phyloP scores from a whole-genome alignment of 2,329 filamentous ascomycete genomes.

The Colletotrichum kahawae region DNA sequence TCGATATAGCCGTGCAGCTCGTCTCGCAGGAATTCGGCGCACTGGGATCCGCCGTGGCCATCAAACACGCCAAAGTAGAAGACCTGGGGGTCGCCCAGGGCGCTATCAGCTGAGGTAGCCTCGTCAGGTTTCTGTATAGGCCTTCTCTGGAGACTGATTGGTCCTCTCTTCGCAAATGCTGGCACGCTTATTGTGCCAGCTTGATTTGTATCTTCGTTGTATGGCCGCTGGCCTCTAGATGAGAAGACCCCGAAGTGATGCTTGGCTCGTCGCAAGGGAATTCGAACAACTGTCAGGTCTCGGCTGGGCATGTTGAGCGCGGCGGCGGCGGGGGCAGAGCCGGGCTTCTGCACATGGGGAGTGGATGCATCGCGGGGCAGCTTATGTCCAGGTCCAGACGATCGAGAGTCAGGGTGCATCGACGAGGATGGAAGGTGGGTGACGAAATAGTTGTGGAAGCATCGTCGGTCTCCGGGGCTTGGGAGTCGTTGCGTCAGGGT shows the following conservation, averaged over 20 bases:
- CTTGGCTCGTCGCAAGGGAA: slow-evolving; percentile 90
- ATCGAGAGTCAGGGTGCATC: slow-evolving; percentile 82
- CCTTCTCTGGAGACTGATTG: slow-evolving; percentile 61
- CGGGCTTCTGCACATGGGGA: slow-evolving; percentile 68
- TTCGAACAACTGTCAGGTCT: slow-evolving; percentile 92
- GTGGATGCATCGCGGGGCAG: slow-evolving; percentile 84
- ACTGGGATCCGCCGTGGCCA: slow-evolving; percentile 90
- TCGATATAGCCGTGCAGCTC: slow-evolving; percentile 90
- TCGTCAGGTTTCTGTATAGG: slow-evolving; percentile 57
- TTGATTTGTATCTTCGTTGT: slow-evolving; percentile 95
- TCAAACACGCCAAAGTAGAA: slow-evolving; percentile 99
- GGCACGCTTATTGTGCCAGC: slow-evolving; percentile 93
- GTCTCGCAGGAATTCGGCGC: slow-evolving; percentile 84
- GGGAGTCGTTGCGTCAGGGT: neutral
- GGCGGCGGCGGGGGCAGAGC: slow-evolving; percentile 61
- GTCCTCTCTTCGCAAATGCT: slow-evolving; percentile 85
- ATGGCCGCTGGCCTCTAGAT: slow-evolving; percentile 80
- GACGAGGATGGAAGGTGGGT: slow-evolving; percentile 94
- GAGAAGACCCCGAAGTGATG: slow-evolving; percentile 89
- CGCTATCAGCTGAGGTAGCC: slow-evolving; percentile 74
- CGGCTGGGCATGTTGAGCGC: slow-evolving; percentile 66
- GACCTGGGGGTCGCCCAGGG: slow-evolving; percentile 89
- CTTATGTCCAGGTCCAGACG: slow-evolving; percentile 76
- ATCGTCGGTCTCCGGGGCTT: slow-evolving; percentile 38
- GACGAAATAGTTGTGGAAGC: slow-evolving; percentile 96